Evolutionary conservation across 768 basidiomycete species (phyloP).

Genomic region (Lentinula sp.): DNA sequence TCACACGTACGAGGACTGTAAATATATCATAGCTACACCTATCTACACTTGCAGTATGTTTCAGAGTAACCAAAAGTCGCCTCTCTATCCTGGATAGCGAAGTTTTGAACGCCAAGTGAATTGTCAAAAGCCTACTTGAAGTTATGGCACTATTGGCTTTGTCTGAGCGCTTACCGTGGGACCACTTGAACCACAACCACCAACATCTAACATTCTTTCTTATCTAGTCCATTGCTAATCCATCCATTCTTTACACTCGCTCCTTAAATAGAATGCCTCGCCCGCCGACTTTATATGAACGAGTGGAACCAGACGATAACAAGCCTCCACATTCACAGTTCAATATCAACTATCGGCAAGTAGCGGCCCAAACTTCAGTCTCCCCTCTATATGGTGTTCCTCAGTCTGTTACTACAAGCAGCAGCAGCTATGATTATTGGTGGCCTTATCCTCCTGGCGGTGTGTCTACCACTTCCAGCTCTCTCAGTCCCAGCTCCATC

Average conservation of each 20-base stretch:
- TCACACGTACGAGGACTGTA: neutral
- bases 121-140: too few relatives aligned
- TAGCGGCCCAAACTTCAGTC: neutral
- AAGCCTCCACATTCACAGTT: neutral
- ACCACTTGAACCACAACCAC: neutral
- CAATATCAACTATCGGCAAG: constrained; percentile 6
- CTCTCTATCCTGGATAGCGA: too few relatives aligned
- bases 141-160: too few relatives aligned
- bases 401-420: neutral
- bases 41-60: neutral
- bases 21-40: too few relatives aligned
- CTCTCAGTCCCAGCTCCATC: neutral
- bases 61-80: too few relatives aligned
- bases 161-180: neutral
- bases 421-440: constrained; percentile 18
- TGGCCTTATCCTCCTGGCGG: constrained; percentile 30
- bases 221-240: constrained; percentile 2
- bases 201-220: neutral
- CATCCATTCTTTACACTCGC: neutral
- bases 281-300: neutral
- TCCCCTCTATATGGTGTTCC: too few relatives aligned
- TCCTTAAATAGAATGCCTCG: neutral
- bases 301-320: neutral
- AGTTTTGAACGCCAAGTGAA: too few relatives aligned
- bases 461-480: constrained; percentile 10